Conservation (phyloP, 805 yeast species). For the Metschnikowia reukaufii region DNA sequence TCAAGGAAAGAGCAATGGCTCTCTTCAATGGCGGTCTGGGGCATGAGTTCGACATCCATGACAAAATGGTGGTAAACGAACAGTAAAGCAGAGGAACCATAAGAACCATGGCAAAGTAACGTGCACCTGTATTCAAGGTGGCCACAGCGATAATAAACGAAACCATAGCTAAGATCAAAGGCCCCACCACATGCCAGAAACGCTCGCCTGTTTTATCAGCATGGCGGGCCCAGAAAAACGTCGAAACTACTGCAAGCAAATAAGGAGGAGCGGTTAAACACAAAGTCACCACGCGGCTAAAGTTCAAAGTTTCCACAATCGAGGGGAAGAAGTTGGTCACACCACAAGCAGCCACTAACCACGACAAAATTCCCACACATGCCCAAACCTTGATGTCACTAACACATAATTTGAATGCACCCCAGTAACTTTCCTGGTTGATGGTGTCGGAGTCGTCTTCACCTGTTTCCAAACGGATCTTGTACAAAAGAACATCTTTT, state of each 20-base stretch:
- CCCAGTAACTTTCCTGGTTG: constrained; percentile 35
- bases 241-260: constrained; percentile 48
- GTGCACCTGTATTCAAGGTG: constrained; percentile 53
- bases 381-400: constrained; percentile 49
- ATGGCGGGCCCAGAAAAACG: constrained; percentile 54
- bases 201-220: constrained; percentile 58
- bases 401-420: constrained; percentile 37
- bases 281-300: constrained; percentile 48
- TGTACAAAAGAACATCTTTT: constrained; percentile 43
- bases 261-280: constrained; percentile 63
- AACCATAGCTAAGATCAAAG: constrained; percentile 41
- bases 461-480: constrained; percentile 42
- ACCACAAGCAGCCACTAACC: constrained; percentile 58
- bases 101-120: constrained; percentile 60
- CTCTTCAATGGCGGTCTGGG: constrained; percentile 61
- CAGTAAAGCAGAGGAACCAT: constrained; percentile 58
- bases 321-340: constrained; percentile 63
- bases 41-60: constrained; percentile 57
- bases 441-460: constrained; percentile 38
- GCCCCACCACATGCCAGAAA: constrained; percentile 48
- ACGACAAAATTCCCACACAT: constrained; percentile 44
- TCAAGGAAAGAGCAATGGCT: constrained; percentile 55
- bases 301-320: constrained; percentile 56
- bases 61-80: constrained; percentile 50
- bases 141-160: constrained; percentile 51